Evolutionary conservation across 2,329 filamentous ascomycete species (phyloP).

Genomic region (Arthrobotrys iridis): DNA sequence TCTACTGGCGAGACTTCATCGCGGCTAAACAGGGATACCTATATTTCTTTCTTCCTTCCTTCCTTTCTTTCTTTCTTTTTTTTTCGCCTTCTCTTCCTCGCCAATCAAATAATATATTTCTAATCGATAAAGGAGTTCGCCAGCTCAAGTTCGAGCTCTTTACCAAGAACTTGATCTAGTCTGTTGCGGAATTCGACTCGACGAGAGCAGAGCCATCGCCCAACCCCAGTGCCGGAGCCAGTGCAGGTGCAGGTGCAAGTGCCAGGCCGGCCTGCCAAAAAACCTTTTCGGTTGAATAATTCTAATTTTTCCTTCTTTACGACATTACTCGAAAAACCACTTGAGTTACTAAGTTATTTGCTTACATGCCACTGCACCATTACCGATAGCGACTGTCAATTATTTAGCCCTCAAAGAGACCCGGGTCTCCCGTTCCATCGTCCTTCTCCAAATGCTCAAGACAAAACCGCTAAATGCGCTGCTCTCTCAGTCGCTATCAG

Average conservation of each 20-base stretch:
- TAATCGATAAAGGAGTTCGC: slow-evolving; percentile 11
- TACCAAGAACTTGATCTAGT: too few relatives aligned
- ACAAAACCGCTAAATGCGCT: slow-evolving; percentile 58
- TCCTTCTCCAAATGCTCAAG: slow-evolving; percentile 57
- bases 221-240: slow-evolving; percentile 2
- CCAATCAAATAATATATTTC: slow-evolving; percentile 11
- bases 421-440: slow-evolving; percentile 21
- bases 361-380: slow-evolving; percentile 21
- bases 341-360: neutral
- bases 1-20: slow-evolving; percentile 21
- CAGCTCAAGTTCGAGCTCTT: slow-evolving; percentile 1
- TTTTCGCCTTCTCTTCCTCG: neutral
- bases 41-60: neutral
- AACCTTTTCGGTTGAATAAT: slow-evolving; percentile 37
- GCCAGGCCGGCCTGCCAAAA: slow-evolving; percentile 15
- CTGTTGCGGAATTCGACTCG: neutral
- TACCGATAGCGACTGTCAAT: slow-evolving; percentile 19
- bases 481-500: slow-evolving; percentile 58
- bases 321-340: neutral
- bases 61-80: neutral
- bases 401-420: slow-evolving; percentile 8
- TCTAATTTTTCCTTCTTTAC: slow-evolving; percentile 21
- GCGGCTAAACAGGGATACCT: slow-evolving; percentile 41
- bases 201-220: neutral
- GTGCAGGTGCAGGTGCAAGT: too few relatives aligned